Percentiles rank a stretch among this genome's conserved stretches.
Evolutionary conservation across 2,329 filamentous ascomycete genomes (phyloP).

Genomic region (Ophidiomyces ophidiicola): DNA sequence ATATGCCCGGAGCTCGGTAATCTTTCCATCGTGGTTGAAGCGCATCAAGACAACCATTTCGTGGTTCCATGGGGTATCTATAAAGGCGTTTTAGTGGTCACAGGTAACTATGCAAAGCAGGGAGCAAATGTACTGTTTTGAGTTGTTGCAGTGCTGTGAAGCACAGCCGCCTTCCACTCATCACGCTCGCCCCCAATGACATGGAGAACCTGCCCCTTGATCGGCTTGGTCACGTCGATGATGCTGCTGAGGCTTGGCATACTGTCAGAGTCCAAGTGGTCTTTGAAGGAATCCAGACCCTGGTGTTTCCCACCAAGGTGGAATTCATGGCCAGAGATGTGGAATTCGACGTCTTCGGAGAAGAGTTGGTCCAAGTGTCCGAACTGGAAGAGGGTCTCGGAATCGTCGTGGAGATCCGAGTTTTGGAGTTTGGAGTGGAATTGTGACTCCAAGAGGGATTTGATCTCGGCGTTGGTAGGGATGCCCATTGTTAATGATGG

Average conservation of each 20-base stretch:
- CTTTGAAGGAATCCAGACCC: slow-evolving; percentile 8
- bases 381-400: slow-evolving; percentile 10
- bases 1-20: slow-evolving; percentile 11
- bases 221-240: slow-evolving; percentile 11
- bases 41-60: slow-evolving; percentile 11
- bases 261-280: slow-evolving; percentile 9
- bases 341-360: slow-evolving; percentile 10
- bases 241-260: slow-evolving; percentile 10
- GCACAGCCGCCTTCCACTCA: slow-evolving; percentile 11
- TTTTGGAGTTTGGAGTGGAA: slow-evolving; percentile 8
- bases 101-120: neutral
- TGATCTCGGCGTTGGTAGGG: slow-evolving; percentile 11
- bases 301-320: slow-evolving; percentile 10
- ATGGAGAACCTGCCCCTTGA: slow-evolving; percentile 9
- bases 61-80: slow-evolving; percentile 12
- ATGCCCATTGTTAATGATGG: slow-evolving; percentile 7
- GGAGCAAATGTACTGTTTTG: slow-evolving; percentile 3
- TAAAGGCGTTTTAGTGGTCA: neutral
- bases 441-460: slow-evolving; percentile 9
- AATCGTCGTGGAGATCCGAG: slow-evolving; percentile 6
- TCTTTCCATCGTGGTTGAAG: slow-evolving; percentile 11
- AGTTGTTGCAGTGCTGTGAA: slow-evolving; percentile 12
- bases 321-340: slow-evolving; percentile 11
- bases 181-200: slow-evolving; percentile 11
- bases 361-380: slow-evolving; percentile 11